A percentile compares a stretch with the other conserved stretches of the same genome.
phyloP scores from a whole-genome alignment of 129 eudicot genomes.

The Ambrosia trifida region DNA sequence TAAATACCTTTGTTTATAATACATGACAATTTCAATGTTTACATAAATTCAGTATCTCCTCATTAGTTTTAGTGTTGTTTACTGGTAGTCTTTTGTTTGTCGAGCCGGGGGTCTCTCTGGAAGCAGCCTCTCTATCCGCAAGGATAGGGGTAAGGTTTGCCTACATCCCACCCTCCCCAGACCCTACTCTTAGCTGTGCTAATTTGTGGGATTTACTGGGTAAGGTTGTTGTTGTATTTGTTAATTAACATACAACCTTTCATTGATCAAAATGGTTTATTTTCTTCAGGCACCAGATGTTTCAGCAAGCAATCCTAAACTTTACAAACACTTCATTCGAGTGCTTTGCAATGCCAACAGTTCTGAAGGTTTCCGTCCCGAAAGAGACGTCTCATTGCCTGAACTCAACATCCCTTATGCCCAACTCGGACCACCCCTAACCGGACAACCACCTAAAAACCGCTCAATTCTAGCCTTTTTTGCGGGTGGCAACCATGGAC shows the following conservation, averaged over 20 bases:
- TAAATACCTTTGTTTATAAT: too few relatives aligned
- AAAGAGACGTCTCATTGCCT: slow-evolving; percentile 53
- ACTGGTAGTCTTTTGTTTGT: too few relatives aligned
- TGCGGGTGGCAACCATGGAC: slow-evolving; percentile 51
- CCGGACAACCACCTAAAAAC: slow-evolving; percentile 38
- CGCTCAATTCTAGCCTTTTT: slow-evolving; percentile 53
- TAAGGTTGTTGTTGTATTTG: not conserved
- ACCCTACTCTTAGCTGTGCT: too few relatives aligned
- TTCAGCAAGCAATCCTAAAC: slow-evolving; percentile 38
- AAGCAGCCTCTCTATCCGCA: too few relatives aligned
- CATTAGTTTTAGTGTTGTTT: too few relatives aligned
- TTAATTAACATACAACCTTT: not conserved
- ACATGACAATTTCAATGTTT: too few relatives aligned
- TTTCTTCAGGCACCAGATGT: slow-evolving; percentile 49
- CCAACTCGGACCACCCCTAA: slow-evolving; percentile 36
- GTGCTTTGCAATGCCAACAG: slow-evolving; percentile 56
- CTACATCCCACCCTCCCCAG: too few relatives aligned
- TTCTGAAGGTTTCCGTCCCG: slow-evolving; percentile 51
- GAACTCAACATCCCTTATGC: slow-evolving; percentile 43
- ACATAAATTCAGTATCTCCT: too few relatives aligned
- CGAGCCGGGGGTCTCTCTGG: too few relatives aligned
- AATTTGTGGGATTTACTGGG: too few relatives aligned
- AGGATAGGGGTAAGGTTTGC: too few relatives aligned
- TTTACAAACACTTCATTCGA: slow-evolving; percentile 42
- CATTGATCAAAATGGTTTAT: not conserved